Conservation (phyloP, 2,329 filamentous ascomycete species). For the Ophiostoma himal-ulmi region DNA sequence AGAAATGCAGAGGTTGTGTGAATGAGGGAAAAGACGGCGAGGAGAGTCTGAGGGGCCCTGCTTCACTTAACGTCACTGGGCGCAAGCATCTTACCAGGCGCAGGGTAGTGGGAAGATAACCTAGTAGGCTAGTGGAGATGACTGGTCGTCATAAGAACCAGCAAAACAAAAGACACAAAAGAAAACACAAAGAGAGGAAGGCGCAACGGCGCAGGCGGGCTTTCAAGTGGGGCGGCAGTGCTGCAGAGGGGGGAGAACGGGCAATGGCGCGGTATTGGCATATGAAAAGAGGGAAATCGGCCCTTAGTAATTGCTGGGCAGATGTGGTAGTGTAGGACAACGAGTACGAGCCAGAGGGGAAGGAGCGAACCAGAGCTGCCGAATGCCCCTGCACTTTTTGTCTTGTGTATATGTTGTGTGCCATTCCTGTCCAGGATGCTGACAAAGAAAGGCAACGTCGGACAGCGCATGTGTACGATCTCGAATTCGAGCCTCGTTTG, state of each 20-base stretch:
- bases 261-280: not conserved
- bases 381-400: not conserved
- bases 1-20: not conserved
- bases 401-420: not conserved
- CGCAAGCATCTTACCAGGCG: not conserved
- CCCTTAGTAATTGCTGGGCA: not conserved
- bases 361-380: not conserved
- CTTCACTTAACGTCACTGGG: not conserved
- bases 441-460: too few species aligned
- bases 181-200: not conserved
- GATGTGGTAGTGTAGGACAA: not conserved
- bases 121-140: not conserved
- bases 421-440: not conserved
- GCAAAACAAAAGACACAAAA: not conserved
- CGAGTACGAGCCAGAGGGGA: not conserved
- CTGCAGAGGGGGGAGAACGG: slow-evolving; percentile 4
- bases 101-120: not conserved
- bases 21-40: not conserved
- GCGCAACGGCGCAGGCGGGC: not conserved
- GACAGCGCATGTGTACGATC: not conserved
- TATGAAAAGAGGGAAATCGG: not conserved
- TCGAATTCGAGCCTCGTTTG: not conserved
- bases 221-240: not conserved
- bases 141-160: not conserved
- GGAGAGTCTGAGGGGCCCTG: not conserved